Conservation (phyloP, 164 flowering plant genomes). For the Kalanchoe fedtschenkoi region DNA sequence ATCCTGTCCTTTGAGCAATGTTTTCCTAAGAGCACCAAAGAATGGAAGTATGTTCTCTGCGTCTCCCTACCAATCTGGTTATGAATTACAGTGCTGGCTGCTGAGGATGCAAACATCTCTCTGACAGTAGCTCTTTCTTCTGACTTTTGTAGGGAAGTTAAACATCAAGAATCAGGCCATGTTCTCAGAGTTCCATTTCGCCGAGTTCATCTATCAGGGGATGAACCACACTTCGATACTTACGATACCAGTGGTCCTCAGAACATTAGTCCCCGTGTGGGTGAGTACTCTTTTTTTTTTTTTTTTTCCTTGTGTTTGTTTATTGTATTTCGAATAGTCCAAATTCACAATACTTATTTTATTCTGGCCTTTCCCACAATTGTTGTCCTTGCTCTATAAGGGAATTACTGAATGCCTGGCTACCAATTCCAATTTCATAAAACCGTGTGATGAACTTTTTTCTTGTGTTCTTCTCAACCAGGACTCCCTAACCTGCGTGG, state of each 20-base stretch:
- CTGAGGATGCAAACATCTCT: background rate
- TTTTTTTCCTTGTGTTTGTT: background rate
- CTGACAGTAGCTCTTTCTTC: background rate
- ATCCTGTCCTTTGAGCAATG: slow-evolving; percentile 85
- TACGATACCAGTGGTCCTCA: slow-evolving; percentile 99
- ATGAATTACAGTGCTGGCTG: background rate
- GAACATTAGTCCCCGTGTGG: slow-evolving; percentile 57
- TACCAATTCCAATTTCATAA: background rate
- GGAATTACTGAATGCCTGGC: background rate
- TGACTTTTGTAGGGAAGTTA: slow-evolving; percentile 58
- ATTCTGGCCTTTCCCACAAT: background rate
- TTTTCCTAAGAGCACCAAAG: slow-evolving; percentile 92
- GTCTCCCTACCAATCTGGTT: background rate
- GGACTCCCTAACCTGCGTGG: slow-evolving; percentile 86
- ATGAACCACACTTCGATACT: slow-evolving; percentile 68
- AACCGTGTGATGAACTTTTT: background rate
- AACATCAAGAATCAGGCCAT: slow-evolving; percentile 84
- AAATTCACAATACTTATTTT: background rate
- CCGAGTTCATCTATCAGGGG: slow-evolving; percentile 74
- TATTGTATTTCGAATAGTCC: no score
- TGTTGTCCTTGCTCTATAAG: background rate
- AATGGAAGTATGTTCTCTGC: slow-evolving; percentile 28
- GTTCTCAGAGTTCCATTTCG: slow-evolving; percentile 87
- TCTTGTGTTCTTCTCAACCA: slow-evolving; percentile 12
- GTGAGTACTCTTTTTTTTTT: slow-evolving; percentile 25